phyloP scores from a whole-genome alignment of 2,329 filamentous ascomycete genomes.

The Davidsoniella eucalypti region DNA sequence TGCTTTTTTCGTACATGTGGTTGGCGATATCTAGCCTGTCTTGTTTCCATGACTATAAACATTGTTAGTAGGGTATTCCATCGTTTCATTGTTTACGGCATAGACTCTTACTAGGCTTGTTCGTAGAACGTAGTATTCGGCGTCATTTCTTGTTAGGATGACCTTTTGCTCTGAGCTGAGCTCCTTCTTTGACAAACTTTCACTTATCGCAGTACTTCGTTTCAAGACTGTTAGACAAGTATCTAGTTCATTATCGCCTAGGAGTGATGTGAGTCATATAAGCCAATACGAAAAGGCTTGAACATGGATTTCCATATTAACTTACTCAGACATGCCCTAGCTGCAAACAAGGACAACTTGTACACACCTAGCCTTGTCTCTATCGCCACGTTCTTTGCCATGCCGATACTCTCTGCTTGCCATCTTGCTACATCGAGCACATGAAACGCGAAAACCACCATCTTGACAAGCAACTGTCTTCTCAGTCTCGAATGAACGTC shows the following conservation, averaged over 20 bases:
- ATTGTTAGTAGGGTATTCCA: slow-evolving; percentile 13
- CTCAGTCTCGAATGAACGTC: slow-evolving; percentile 9
- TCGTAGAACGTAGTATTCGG: slow-evolving; percentile 50
- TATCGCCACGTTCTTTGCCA: slow-evolving; percentile 13
- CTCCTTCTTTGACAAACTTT: slow-evolving; percentile 1
- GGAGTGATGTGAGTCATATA: slow-evolving; percentile 9
- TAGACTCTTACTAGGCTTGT: slow-evolving; percentile 41
- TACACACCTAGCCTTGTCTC: slow-evolving; percentile 39
- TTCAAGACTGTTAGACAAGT: slow-evolving; percentile 46
- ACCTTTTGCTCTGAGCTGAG: slow-evolving; percentile 1
- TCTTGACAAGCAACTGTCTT: slow-evolving; percentile 22
- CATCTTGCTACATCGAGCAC: slow-evolving; percentile 43
- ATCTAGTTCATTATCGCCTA: slow-evolving; percentile 37
- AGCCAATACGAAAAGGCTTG: background rate
- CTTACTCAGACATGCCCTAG: slow-evolving; percentile 44
- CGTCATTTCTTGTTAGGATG: slow-evolving; percentile 17
- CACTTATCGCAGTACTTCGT: slow-evolving; percentile 17
- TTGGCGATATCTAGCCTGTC: slow-evolving; percentile 60
- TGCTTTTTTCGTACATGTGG: slow-evolving; percentile 52
- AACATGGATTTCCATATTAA: slow-evolving; percentile 1
- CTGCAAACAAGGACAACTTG: slow-evolving; percentile 50
- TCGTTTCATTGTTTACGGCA: background rate
- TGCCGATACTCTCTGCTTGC: slow-evolving; percentile 15
- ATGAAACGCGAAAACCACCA: slow-evolving; percentile 45
- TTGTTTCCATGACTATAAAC: slow-evolving; percentile 53